A percentile compares a stretch with the other conserved stretches of the same genome.
Evolutionary conservation across 2,329 filamentous ascomycete species (phyloP).

Genomic region (Monilinia aucupariae): DNA sequence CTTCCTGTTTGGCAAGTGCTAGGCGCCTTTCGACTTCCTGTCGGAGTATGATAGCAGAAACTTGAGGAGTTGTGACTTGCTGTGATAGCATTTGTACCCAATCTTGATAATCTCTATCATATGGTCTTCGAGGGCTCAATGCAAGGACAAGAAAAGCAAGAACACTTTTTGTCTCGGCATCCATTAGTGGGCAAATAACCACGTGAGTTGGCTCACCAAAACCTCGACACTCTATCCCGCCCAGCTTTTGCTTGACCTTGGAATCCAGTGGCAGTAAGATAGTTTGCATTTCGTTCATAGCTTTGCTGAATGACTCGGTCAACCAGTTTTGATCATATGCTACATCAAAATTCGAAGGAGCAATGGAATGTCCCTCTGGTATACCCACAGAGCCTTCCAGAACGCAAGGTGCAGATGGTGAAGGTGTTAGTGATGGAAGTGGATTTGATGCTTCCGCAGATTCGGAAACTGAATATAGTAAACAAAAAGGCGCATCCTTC

Average conservation of each 20-base stretch:
- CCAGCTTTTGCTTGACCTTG: constrained; percentile 45
- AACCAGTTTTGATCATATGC: constrained; percentile 69
- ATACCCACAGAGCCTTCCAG: constrained; percentile 69
- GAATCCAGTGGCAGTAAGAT: constrained; percentile 58
- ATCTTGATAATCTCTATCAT: constrained; percentile 66
- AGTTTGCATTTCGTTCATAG: constrained; percentile 60
- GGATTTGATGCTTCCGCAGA: constrained; percentile 59
- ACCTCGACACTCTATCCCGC: constrained; percentile 62
- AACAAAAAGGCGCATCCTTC: constrained; percentile 66
- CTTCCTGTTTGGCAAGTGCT: constrained; percentile 43
- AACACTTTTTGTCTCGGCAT: constrained; percentile 59
- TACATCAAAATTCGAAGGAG: constrained; percentile 65
- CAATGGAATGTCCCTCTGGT: constrained; percentile 56
- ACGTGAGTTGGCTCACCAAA: constrained; percentile 64
- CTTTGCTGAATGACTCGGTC: constrained; percentile 62
- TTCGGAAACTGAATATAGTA: constrained; percentile 71
- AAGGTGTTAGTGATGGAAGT: constrained; percentile 40
- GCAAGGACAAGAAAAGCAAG: constrained; percentile 37
- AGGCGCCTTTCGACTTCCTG: background rate
- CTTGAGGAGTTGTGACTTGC: constrained; percentile 58
- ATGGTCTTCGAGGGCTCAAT: constrained; percentile 70
- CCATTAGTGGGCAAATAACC: constrained; percentile 73
- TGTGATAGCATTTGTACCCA: constrained; percentile 37
- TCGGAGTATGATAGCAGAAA: constrained; percentile 58
- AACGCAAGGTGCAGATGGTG: constrained; percentile 44